phyloP scores from a whole-genome alignment of 73 alveolate species.

The Stentor coeruleus region DNA sequence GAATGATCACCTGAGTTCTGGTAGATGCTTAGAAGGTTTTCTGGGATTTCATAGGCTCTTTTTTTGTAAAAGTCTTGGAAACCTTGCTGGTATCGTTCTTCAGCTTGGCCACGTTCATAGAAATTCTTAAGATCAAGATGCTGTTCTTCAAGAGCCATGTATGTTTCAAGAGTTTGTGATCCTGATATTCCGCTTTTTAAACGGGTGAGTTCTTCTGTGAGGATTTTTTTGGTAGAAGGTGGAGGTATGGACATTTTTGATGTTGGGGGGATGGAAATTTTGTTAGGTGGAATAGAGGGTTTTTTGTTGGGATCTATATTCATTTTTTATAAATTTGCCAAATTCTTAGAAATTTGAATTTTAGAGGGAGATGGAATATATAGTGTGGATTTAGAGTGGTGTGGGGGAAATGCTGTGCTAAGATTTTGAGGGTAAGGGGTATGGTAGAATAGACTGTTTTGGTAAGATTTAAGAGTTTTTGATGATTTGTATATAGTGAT shows the following conservation, averaged over 20 bases:
- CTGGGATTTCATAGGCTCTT: background rate
- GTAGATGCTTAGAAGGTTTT: background rate
- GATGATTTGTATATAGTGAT: too few relatives aligned
- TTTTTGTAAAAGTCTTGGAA: background rate
- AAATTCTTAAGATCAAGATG: background rate
- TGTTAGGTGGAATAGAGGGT: background rate
- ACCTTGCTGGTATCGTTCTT: conserved; percentile 8
- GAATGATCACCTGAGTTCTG: background rate
- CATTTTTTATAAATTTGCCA: too few relatives aligned
- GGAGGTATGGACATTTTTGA: background rate
- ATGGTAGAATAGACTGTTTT: too few relatives aligned
- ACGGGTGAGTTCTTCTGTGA: background rate
- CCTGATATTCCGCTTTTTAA: background rate
- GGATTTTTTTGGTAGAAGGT: background rate
- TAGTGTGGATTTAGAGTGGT: too few relatives aligned
- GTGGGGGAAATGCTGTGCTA: too few relatives aligned
- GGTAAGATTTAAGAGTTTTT: too few relatives aligned
- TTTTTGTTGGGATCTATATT: too few relatives aligned
- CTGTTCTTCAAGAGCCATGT: conserved; percentile 13
- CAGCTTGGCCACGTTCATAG: background rate
- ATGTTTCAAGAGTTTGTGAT: conserved; percentile 5
- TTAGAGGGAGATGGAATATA: too few relatives aligned
- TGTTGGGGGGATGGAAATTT: background rate
- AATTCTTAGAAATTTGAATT: too few relatives aligned
- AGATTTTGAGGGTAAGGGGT: too few relatives aligned